Conservation (phyloP, 768 basidiomycete genomes). For the Phaeolepiota aurea region DNA sequence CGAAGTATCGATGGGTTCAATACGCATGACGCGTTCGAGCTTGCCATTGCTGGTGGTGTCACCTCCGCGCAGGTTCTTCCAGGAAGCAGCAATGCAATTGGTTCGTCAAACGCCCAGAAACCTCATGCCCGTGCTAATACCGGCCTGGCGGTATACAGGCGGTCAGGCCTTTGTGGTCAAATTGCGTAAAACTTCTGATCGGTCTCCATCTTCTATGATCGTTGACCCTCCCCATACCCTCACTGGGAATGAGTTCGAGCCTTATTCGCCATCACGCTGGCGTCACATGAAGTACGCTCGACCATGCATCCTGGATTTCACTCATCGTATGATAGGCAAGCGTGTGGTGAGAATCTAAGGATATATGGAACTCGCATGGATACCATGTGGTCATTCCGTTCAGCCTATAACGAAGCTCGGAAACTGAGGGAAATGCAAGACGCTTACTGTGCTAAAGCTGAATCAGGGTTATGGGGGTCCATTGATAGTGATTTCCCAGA, state of each 20-base stretch:
- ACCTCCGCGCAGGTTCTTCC: constrained; percentile 80
- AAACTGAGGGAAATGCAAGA: constrained; percentile 66
- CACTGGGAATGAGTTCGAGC: constrained; percentile 30
- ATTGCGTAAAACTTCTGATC: constrained; percentile 66
- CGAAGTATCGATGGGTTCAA: constrained; percentile 80
- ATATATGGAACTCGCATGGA: constrained; percentile 66
- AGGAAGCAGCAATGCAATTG: constrained; percentile 69
- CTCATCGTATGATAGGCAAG: constrained; percentile 42
- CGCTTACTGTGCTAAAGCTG: constrained; percentile 55
- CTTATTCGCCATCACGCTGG: constrained; percentile 48
- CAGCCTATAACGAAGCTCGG: constrained; percentile 72
- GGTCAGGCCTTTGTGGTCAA: constrained; percentile 89
- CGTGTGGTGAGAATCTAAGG: constrained; percentile 48
- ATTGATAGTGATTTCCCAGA: constrained; percentile 53
- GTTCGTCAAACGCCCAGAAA: too few species aligned
- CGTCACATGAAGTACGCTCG: constrained; percentile 65
- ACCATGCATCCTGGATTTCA: constrained; percentile 1
- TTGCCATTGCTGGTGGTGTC: constrained; percentile 81
- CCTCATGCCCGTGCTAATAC: too few species aligned
- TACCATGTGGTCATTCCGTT: constrained; percentile 65
- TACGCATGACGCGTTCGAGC: constrained; percentile 64
- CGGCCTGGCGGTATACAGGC: too few species aligned
- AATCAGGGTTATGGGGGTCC: constrained; percentile 36
- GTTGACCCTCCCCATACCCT: constrained; percentile 75
- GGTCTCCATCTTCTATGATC: constrained; percentile 73